Percentiles rank a stretch among this genome's conserved stretches.
These are phyloP conservation scores for Sequoiadendron giganteum DNA, from an alignment of 75 land plant species.

Conservation along the genomic window DNA sequence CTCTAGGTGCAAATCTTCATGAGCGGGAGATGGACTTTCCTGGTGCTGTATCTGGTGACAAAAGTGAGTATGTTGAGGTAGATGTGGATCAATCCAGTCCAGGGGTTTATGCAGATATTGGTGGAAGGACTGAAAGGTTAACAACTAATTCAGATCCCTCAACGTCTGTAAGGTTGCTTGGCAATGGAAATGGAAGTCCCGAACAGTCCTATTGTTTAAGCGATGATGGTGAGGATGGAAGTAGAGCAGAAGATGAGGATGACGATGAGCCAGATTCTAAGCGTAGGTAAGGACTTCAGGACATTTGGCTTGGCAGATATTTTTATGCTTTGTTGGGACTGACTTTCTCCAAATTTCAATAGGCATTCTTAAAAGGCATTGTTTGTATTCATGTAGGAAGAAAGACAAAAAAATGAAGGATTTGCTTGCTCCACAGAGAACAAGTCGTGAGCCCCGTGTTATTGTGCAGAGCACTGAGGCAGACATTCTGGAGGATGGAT, in stretches of 20 bases:
- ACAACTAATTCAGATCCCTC: constrained; percentile 24
- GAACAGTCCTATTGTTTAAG: constrained; percentile 50
- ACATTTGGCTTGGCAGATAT: not conserved
- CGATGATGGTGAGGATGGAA: constrained; percentile 45
- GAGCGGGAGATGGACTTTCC: not conserved
- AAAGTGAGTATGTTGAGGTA: constrained; percentile 4
- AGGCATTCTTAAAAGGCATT: not conserved
- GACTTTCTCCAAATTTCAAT: not conserved
- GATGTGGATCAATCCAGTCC: constrained; percentile 9
- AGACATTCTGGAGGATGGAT: constrained; percentile 83
- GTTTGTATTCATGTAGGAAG: constrained; percentile 23
- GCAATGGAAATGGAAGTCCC: constrained; percentile 25
- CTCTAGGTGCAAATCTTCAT: not conserved
- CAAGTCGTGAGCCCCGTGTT: constrained; percentile 61
- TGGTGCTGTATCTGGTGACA: not conserved
- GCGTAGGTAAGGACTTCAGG: constrained; percentile 34
- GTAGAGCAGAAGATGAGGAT: constrained; percentile 41
- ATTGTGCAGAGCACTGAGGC: constrained; percentile 81
- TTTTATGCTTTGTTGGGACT: not conserved
- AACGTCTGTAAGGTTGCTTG: constrained; percentile 22
- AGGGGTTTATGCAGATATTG: not conserved
- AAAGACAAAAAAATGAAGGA: constrained; percentile 12
- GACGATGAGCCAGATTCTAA: constrained; percentile 62
- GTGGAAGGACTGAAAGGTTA: constrained; percentile 5
- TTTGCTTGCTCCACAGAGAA: constrained; percentile 22